Base-by-base conservation (phyloP, 495 filamentous ascomycete genomes). In the Hapsidospora chrysogenum region DNA sequence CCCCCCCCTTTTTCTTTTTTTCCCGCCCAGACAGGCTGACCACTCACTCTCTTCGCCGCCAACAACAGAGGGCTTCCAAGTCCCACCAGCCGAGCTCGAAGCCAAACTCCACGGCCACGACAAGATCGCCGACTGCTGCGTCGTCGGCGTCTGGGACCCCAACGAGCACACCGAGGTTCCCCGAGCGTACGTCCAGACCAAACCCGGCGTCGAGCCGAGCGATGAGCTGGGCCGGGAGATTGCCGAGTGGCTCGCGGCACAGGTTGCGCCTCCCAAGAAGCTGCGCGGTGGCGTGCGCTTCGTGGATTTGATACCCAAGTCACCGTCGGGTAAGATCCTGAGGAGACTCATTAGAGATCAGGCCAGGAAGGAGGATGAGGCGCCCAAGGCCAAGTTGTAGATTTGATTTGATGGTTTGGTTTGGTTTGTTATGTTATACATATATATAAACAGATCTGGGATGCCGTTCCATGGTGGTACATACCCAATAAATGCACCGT, bases 21-120 rank as follows among this genome's bases (percentile, higher is more conserved):
- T 13, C 13, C 13, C 2, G 17, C 33, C 10, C 31, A 29, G 7
- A 21, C 27, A 16, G 6, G 20, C 29, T 17, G 9, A 23, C 16
- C 9, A 30, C 3, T 29, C 11, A 2, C 1, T 25, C 17, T n/a
- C n/a, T n/a, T n/a, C n/a, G n/a, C n/a, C n/a, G n/a, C n/a, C n/a
- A n/a, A n/a, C 13, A 17, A 38, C 38, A 64, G 61, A 82, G 43
- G 85, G 84, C 9, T 86, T 87, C 60, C 85, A 89, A 48, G 83
- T 92, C 3, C 67, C 85, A 1, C 85, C 85, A 1, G 83, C 86
- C 3, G 85, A 95, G 51, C 63, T 93, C 4, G 86, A 93, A 44
- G 80, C 76, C n/a, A 43, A 84, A 9, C 58, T 95, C 9, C 51
- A 79, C 1, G 63, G 70, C 11, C 82, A 87, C 50, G 58, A 64